phyloP scores from a whole-genome alignment of 169 alveolate species.

The Plasmodium gallinaceum region DNA sequence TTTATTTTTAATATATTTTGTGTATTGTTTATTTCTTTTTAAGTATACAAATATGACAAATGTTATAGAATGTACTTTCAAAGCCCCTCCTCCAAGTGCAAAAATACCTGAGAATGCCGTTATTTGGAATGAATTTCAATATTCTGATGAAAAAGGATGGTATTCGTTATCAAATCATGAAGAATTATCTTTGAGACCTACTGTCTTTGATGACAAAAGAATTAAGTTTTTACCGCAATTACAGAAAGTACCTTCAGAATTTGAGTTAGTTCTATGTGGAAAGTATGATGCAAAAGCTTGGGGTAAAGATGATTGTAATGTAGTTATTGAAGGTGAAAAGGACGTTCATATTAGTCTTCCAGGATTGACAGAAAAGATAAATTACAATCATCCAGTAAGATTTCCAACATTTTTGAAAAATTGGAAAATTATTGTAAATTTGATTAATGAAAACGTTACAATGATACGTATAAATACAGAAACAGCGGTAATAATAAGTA shows the following conservation, averaged over 20 bases:
- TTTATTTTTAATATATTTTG: constrained; percentile 4
- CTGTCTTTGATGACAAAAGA: constrained; percentile 79
- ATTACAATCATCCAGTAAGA: constrained; percentile 81
- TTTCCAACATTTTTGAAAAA: constrained; percentile 83
- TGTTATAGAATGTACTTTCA: constrained; percentile 72
- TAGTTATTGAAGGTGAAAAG: constrained; percentile 85
- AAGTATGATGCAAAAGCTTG: constrained; percentile 83
- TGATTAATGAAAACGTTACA: constrained; percentile 70
- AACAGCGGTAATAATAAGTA: constrained; percentile 76
- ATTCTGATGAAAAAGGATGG: constrained; percentile 82
- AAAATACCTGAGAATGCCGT: constrained; percentile 67
- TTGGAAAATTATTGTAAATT: constrained; percentile 83
- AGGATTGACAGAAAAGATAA: constrained; percentile 74
- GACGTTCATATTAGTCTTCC: constrained; percentile 81
- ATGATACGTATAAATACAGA: constrained; percentile 80
- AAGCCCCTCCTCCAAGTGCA: constrained; percentile 62
- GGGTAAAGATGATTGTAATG: constrained; percentile 76
- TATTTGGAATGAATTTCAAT: constrained; percentile 75
- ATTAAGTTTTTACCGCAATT: constrained; percentile 82
- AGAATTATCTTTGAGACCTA: constrained; percentile 79
- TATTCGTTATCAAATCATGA: constrained; percentile 80
- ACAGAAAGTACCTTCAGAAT: constrained; percentile 77
- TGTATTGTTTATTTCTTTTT: constrained; percentile 3
- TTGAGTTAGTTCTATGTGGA: constrained; percentile 80
- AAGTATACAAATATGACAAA: constrained; percentile 42